These are phyloP conservation scores for Adansonia gregorii DNA, from an alignment of 441 rosid genomes.

Conservation along the genomic window DNA sequence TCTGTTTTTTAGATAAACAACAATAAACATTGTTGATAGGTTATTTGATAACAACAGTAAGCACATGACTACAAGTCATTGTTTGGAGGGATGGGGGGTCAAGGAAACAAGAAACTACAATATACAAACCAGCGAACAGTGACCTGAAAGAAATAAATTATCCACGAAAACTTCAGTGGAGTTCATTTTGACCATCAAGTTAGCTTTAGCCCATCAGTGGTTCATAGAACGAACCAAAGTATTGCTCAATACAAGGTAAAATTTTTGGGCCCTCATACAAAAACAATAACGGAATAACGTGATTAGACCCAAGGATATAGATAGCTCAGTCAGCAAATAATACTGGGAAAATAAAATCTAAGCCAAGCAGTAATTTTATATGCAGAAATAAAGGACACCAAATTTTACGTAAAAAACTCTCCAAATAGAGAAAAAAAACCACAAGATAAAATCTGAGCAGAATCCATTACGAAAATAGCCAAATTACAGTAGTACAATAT, in stretches of 20 bases:
- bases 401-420: no score
- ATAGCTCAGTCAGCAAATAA: no score
- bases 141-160: not conserved
- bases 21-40: constrained; percentile 20
- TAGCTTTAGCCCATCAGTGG: not conserved
- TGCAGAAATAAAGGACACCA: no score
- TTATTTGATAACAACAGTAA: not conserved
- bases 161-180: not conserved
- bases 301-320: no score
- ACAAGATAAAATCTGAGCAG: no score
- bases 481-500: no score
- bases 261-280: no score
- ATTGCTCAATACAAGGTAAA: not conserved
- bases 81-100: not conserved
- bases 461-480: no score
- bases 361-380: no score
- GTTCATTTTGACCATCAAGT: not conserved
- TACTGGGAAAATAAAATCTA: no score
- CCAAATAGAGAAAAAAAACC: no score
- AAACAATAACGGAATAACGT: no score
- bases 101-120: not conserved
- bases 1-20: constrained; percentile 44
- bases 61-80: not conserved
- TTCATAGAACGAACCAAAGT: not conserved
- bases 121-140: not conserved